These are phyloP conservation scores for Trypanosoma cruzi DNA, from an alignment of 208 protist genomes.

Conservation along the genomic window DNA sequence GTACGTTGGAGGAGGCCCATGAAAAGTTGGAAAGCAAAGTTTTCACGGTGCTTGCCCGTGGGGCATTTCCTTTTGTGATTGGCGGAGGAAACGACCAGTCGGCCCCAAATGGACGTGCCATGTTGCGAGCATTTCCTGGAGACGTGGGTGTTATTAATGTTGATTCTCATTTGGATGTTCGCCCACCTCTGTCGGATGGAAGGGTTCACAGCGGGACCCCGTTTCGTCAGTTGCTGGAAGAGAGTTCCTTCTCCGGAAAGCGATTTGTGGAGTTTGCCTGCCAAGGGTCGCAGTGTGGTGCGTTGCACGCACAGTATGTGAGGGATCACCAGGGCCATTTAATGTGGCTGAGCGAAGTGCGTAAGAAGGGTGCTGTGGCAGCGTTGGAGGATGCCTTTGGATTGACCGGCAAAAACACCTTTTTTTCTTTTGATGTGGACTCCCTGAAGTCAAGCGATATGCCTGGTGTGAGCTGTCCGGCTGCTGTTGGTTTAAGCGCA, in stretches of 20 bases:
- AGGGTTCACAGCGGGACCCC: constrained; percentile 69
- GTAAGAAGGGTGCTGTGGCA: constrained; percentile 8
- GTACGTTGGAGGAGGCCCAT: constrained; percentile 50
- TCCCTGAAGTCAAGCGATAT: constrained; percentile 37
- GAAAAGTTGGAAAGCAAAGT: constrained; percentile 34
- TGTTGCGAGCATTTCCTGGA: constrained; percentile 28
- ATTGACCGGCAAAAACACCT: constrained; percentile 43
- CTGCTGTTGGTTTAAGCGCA: constrained; percentile 44
- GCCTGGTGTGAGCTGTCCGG: constrained; percentile 64
- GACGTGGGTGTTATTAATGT: constrained; percentile 74
- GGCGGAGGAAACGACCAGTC: constrained; percentile 83
- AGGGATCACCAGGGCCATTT: constrained; percentile 36
- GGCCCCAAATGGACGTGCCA: constrained; percentile 49
- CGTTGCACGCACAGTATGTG: constrained; percentile 53
- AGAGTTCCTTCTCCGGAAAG: constrained; percentile 23
- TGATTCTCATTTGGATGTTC: constrained; percentile 82
- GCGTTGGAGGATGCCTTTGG: constrained; percentile 28
- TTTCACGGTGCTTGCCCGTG: constrained; percentile 14
- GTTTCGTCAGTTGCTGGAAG: constrained; percentile 62
- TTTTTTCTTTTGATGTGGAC: constrained; percentile 84
- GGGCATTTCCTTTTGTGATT: constrained; percentile 64
- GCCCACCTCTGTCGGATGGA: constrained; percentile 34
- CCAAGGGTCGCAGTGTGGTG: constrained; percentile 69
- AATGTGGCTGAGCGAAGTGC: constrained; percentile 44
- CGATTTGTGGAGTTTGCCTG: constrained; percentile 79